Conservation (phyloP, 2,329 filamentous ascomycete species). For the Pestalotiopsis sp. region DNA sequence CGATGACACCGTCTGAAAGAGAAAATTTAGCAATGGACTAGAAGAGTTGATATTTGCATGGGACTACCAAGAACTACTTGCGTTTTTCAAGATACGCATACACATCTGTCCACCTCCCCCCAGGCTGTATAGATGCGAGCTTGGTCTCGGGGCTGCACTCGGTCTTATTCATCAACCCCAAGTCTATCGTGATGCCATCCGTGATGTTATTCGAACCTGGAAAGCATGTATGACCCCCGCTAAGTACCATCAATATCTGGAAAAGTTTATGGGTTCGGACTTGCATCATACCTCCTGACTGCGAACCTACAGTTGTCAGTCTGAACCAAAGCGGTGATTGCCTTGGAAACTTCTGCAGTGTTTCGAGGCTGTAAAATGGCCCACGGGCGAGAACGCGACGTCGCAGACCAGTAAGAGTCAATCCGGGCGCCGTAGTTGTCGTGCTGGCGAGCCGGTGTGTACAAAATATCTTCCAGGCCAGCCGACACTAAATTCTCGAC, state of each 20-base stretch:
- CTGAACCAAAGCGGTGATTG: slow-evolving; percentile 15
- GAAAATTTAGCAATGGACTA: not conserved
- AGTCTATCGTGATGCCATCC: slow-evolving; percentile 16
- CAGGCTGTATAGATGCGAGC: slow-evolving; percentile 20
- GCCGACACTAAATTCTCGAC: slow-evolving; percentile 7
- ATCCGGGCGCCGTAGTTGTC: slow-evolving; percentile 10
- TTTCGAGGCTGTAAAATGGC: slow-evolving; percentile 20
- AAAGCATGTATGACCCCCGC: slow-evolving; percentile 14
- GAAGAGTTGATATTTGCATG: not conserved
- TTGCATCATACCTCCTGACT: slow-evolving; percentile 16
- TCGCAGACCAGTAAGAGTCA: slow-evolving; percentile 13
- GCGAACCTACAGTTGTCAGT: slow-evolving; percentile 15
- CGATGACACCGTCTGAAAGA: slow-evolving; percentile 14
- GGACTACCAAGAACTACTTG: not conserved
- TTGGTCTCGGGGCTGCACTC: slow-evolving; percentile 25
- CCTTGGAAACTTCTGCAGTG: slow-evolving; percentile 20
- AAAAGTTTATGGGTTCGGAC: not conserved
- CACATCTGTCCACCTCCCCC: slow-evolving; percentile 14
- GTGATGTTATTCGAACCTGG: slow-evolving; percentile 13
- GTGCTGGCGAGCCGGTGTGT: slow-evolving; percentile 9
- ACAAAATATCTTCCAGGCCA: slow-evolving; percentile 11
- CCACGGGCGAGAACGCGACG: slow-evolving; percentile 16
- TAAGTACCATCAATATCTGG: not conserved
- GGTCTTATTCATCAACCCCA: slow-evolving; percentile 25
- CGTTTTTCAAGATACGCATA: slow-evolving; percentile 11